Conservation (phyloP, 2,329 filamentous ascomycete species). For the Neofusicoccum ribis region DNA sequence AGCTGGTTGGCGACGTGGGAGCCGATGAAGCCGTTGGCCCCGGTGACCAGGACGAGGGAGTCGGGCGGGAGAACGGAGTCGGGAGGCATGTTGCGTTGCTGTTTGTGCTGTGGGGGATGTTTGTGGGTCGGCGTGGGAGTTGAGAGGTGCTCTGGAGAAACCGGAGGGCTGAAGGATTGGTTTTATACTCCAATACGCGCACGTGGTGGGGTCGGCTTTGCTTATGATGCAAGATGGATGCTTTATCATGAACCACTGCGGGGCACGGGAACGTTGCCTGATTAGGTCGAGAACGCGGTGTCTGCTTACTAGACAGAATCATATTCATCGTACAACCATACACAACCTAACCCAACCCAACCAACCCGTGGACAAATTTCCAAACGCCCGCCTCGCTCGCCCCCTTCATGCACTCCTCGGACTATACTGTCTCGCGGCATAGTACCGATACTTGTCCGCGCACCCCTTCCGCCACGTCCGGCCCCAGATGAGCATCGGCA, state of each 20-base stretch:
- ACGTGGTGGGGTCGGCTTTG: neutral
- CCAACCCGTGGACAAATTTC: too few relatives aligned
- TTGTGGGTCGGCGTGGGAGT: neutral
- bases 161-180: too few relatives aligned
- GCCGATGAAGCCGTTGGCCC: slow-evolving; percentile 38
- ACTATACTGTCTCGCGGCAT: slow-evolving; percentile 3
- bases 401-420: neutral
- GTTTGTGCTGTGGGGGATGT: neutral
- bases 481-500: slow-evolving; percentile 18
- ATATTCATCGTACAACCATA: too few relatives aligned
- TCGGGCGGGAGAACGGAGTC: neutral
- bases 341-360: too few relatives aligned
- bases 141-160: too few relatives aligned
- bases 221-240: too few relatives aligned
- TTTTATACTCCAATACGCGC: too few relatives aligned
- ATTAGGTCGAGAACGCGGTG: neutral
- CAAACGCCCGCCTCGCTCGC: too few relatives aligned
- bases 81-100: slow-evolving; percentile 27
- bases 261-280: neutral
- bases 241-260: neutral
- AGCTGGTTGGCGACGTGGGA: slow-evolving; percentile 34
- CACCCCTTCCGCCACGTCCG: slow-evolving; percentile 22
- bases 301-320: too few relatives aligned
- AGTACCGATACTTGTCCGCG: neutral
- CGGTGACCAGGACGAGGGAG: slow-evolving; percentile 35